A percentile compares a stretch with the other conserved stretches of the same genome.
Conservation (phyloP, 352 stramenopile species). For the Pythium sukuiense region DNA sequence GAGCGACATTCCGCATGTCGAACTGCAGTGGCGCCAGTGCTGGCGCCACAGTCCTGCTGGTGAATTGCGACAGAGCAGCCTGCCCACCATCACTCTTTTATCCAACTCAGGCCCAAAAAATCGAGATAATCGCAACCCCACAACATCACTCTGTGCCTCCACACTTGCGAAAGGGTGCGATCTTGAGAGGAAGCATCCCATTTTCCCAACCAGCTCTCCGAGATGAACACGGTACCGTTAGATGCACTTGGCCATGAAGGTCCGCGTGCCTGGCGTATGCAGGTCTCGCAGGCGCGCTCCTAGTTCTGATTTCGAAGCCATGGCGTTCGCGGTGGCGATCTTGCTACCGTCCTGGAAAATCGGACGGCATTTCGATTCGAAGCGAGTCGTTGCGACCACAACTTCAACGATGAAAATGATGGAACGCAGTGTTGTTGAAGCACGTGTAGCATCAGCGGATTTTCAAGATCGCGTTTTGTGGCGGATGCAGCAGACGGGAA, state of each 20-base stretch:
- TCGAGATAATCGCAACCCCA: not conserved
- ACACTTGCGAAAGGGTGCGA: constrained; percentile 7
- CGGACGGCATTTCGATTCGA: too few species aligned
- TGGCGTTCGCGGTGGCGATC: constrained; percentile 5
- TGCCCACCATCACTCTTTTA: constrained; percentile 16
- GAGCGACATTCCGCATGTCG: constrained; percentile 13
- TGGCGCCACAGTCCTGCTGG: constrained; percentile 24
- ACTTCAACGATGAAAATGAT: not conserved
- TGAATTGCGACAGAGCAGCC: constrained; percentile 10
- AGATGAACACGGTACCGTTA: not conserved
- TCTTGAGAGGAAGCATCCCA: not conserved
- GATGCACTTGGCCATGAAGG: not conserved
- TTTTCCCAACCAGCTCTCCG: not conserved
- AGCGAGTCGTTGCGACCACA: not conserved
- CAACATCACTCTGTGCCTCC: not conserved
- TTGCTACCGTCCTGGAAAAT: not conserved
- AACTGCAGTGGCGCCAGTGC: constrained; percentile 18
- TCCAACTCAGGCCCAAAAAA: not conserved
- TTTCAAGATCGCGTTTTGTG: constrained; percentile 1
- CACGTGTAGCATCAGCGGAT: constrained; percentile 8
- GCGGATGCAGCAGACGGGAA: not conserved
- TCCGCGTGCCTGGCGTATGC: not conserved
- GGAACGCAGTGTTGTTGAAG: constrained; percentile 16
- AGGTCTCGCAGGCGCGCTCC: not conserved
- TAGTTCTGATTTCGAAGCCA: not conserved